A percentile compares a stretch with the other conserved stretches of the same genome.
phyloP scores from a whole-genome alignment of 2,329 filamentous ascomycete genomes.

The Aspergillus spinulosporus region DNA sequence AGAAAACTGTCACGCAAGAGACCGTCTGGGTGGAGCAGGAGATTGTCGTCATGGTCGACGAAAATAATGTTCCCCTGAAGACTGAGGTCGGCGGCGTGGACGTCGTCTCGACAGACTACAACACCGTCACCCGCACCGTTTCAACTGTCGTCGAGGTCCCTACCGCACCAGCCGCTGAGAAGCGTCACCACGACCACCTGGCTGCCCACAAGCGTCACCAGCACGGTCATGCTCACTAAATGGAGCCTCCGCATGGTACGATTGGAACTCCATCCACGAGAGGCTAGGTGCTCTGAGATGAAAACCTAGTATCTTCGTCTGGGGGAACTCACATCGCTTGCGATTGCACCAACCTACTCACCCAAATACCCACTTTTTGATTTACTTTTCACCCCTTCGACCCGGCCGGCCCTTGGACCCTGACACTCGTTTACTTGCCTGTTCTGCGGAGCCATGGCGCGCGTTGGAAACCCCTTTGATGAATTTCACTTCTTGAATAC shows the following conservation, averaged over 20 bases:
- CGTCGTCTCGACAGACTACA: constrained; percentile 28
- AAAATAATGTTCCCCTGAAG: constrained; percentile 24
- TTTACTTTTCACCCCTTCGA: constrained; percentile 2
- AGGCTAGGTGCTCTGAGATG: constrained; percentile 8
- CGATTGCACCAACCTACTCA: not conserved
- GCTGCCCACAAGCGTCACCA: constrained; percentile 28
- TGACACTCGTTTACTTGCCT: constrained; percentile 4
- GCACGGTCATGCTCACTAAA: constrained; percentile 25
- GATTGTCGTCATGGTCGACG: constrained; percentile 31
- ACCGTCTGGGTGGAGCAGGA: constrained; percentile 34
- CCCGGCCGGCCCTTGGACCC: not conserved
- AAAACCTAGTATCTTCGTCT: not conserved
- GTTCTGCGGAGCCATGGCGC: not conserved
- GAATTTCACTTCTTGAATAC: constrained; percentile 15
- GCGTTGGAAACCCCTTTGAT: not conserved
- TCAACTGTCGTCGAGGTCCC: constrained; percentile 28
- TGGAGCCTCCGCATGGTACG: constrained; percentile 1
- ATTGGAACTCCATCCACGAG: constrained; percentile 3
- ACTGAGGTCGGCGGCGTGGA: constrained; percentile 28
- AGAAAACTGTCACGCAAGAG: constrained; percentile 28
- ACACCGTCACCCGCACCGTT: constrained; percentile 25
- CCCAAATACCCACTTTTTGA: constrained; percentile 1
- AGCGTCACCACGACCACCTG: constrained; percentile 20
- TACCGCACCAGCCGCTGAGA: constrained; percentile 19
- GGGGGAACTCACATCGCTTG: not conserved